Conservation (phyloP, 306 rosid genomes). For the Casuarina cunninghamiana region DNA sequence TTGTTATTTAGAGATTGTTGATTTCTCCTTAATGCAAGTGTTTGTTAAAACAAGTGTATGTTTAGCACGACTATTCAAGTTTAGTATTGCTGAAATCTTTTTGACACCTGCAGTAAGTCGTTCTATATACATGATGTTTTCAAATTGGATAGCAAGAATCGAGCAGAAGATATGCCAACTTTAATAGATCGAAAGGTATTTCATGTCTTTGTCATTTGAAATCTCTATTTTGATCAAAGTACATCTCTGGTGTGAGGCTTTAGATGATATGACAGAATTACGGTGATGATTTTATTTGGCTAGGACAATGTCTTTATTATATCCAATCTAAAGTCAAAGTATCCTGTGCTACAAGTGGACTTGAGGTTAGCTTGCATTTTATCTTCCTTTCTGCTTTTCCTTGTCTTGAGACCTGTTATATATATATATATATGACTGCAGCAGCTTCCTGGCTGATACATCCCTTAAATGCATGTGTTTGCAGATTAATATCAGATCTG, state of each 20-base stretch:
- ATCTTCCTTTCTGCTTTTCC: constrained; percentile 11
- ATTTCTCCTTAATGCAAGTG: constrained; percentile 19
- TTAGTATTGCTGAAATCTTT: constrained; percentile 25
- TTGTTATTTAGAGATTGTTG: constrained; percentile 24
- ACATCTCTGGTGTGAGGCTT: neutral
- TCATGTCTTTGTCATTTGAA: constrained; percentile 21
- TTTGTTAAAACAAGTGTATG: constrained; percentile 6
- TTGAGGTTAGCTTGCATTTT: constrained; percentile 54
- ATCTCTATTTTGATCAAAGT: constrained; percentile 21
- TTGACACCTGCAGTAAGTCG: constrained; percentile 54
- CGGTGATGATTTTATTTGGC: constrained; percentile 23
- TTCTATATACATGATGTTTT: constrained; percentile 94
- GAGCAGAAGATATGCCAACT: constrained; percentile 90
- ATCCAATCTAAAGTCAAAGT: constrained; percentile 90
- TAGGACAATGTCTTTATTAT: constrained; percentile 94
- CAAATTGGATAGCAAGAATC: constrained; percentile 81
- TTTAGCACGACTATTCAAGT: neutral
- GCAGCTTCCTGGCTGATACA: constrained; percentile 33
- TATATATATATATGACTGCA: constrained; percentile 13
- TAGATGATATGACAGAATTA: constrained; percentile 12
- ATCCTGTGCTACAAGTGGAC: constrained; percentile 89
- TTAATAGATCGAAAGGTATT: constrained; percentile 86
- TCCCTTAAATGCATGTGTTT: constrained; percentile 32
- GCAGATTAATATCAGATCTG: constrained; percentile 89
- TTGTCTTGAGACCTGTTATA: constrained; percentile 18